Evolutionary conservation across 345 rosid genomes (phyloP).

Genomic region (Arabis alpina): DNA sequence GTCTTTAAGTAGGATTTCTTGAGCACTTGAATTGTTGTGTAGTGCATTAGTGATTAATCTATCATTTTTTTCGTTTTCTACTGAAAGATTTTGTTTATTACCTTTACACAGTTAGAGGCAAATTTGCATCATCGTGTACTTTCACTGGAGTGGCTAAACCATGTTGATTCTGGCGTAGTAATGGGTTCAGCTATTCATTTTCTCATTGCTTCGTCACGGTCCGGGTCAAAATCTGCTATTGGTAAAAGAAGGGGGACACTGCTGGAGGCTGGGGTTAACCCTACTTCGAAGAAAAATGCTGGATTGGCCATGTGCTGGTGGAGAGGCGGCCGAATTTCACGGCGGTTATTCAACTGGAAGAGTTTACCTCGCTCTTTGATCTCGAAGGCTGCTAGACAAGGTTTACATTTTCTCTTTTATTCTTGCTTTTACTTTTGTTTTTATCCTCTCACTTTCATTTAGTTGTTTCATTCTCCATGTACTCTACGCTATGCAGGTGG

Average conservation of each 20-base stretch:
- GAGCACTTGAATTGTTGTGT: conserved; percentile 16
- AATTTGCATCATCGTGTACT: conserved; percentile 73
- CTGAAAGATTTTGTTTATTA: conserved; percentile 30
- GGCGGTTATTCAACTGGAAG: conserved; percentile 84
- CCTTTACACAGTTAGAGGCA: conserved; percentile 73
- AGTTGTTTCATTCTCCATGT: conserved; percentile 37
- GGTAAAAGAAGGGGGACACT: conserved; percentile 62
- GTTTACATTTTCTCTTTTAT: conserved; percentile 52
- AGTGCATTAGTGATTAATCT: conserved; percentile 21
- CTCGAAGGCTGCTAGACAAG: conserved; percentile 92
- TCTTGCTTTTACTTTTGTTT: conserved; percentile 24
- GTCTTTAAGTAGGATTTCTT: conserved; percentile 13
- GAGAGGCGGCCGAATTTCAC: conserved; percentile 93
- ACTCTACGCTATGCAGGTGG: conserved; percentile 76
- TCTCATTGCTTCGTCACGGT: conserved; percentile 56
- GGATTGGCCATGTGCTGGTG: conserved; percentile 85
- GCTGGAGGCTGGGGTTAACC: conserved; percentile 56
- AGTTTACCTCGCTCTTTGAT: conserved; percentile 65
- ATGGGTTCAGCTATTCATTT: conserved; percentile 83
- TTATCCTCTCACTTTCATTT: conserved; percentile 40
- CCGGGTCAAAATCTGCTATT: conserved; percentile 67
- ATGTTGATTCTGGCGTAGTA: conserved; percentile 63
- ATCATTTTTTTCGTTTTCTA: conserved; percentile 18
- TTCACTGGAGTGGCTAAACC: conserved; percentile 80
- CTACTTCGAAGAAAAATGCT: conserved; percentile 56